Conservation (phyloP, 306 rosid species). For the Dalbergia oliveri region DNA sequence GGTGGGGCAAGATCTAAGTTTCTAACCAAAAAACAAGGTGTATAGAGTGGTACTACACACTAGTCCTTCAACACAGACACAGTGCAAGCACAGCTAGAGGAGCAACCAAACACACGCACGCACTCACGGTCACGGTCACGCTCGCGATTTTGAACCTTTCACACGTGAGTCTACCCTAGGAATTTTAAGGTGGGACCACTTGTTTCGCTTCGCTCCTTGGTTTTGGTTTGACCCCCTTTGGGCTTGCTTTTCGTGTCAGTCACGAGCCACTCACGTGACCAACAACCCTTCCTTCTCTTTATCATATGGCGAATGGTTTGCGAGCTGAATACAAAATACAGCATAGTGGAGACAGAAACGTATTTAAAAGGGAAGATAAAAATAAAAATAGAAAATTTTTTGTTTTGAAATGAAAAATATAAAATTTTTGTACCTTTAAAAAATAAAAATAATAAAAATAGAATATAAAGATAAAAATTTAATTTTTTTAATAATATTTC, state of each 20-base stretch:
- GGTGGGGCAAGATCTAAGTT: background rate
- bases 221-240: constrained; percentile 12
- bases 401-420: no score
- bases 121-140: constrained; percentile 2
- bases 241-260: constrained; percentile 18
- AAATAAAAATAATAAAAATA: no score
- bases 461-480: no score
- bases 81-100: background rate
- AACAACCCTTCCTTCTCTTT: background rate
- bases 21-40: background rate
- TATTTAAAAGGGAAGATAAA: no score
- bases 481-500: no score
- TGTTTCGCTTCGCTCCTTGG: background rate
- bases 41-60: constrained; percentile 11
- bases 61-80: background rate
- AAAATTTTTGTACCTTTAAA: no score
- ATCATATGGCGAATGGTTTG: no score
- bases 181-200: constrained; percentile 1
- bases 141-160: constrained; percentile 31
- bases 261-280: constrained; percentile 43
- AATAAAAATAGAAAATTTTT: no score
- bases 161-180: constrained; percentile 43
- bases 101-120: background rate
- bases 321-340: no score
- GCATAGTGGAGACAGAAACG: no score